These are phyloP conservation scores for Magnaporthiopsis rhizophila DNA, from an alignment of 2,329 filamentous ascomycete genomes.

Conservation along the genomic window DNA sequence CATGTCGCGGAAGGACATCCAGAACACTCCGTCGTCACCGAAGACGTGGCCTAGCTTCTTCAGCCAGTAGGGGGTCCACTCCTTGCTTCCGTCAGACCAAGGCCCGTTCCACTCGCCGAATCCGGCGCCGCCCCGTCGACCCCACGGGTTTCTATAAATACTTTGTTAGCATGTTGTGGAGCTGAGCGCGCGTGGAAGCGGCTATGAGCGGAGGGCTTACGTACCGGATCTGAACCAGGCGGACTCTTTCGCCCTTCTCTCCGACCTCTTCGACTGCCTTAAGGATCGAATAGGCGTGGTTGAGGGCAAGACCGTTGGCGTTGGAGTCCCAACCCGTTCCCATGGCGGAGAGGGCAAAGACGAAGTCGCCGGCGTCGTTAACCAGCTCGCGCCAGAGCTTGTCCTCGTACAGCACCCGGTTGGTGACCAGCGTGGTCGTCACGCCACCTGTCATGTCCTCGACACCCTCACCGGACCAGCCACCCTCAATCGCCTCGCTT, in stretches of 20 bases:
- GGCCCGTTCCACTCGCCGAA: constrained; percentile 59
- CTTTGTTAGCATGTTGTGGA: background rate
- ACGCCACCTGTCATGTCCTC: constrained; percentile 49
- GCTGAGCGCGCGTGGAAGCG: constrained; percentile 9
- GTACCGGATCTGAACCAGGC: constrained; percentile 37
- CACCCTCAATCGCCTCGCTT: constrained; percentile 52
- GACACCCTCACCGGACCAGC: constrained; percentile 48
- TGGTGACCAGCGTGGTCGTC: constrained; percentile 45
- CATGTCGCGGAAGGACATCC: constrained; percentile 38
- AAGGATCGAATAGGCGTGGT: constrained; percentile 45
- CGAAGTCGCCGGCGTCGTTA: constrained; percentile 59
- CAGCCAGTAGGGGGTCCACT: constrained; percentile 71
- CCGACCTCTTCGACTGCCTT: constrained; percentile 35
- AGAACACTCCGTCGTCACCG: constrained; percentile 55
- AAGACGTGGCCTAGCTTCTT: constrained; percentile 56
- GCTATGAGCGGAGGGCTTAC: background rate
- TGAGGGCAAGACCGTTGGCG: constrained; percentile 32
- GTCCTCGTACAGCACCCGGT: constrained; percentile 56
- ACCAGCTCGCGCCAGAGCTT: constrained; percentile 63
- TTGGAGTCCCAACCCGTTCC: constrained; percentile 20
- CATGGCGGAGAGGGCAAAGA: constrained; percentile 39
- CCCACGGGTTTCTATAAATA: constrained; percentile 61
- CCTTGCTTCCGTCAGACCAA: constrained; percentile 65
- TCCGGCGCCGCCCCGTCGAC: constrained; percentile 36
- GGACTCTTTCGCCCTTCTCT: constrained; percentile 29